Percentiles rank a stretch among this genome's conserved stretches.
These are phyloP conservation scores for Lasiosphaeris hirsuta DNA, from an alignment of 495 filamentous ascomycete species.

Conservation along the genomic window DNA sequence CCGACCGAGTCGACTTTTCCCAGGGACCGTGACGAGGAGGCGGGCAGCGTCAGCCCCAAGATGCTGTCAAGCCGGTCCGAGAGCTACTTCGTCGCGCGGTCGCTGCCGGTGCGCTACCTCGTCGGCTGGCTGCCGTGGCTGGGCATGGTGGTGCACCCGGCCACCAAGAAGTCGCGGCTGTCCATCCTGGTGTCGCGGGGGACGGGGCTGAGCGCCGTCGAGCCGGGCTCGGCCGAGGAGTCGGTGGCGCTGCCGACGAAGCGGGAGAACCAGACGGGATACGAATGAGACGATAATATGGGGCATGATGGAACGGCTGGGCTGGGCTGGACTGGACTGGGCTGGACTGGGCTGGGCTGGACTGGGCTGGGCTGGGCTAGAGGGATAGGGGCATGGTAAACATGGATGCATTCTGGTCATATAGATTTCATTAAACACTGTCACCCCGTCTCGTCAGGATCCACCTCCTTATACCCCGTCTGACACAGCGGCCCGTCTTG, in stretches of 20 bases:
- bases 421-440: too few species aligned
- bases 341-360: too few species aligned
- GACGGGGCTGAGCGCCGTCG: slow-evolving; percentile 23
- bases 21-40: neutral
- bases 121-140: slow-evolving; percentile 26
- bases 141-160: slow-evolving; percentile 25
- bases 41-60: too few species aligned
- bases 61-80: slow-evolving; percentile 3
- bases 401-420: too few species aligned
- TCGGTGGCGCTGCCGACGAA: too few species aligned
- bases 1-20: slow-evolving; percentile 1
- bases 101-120: slow-evolving; percentile 17
- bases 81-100: slow-evolving; percentile 15
- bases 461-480: slow-evolving; percentile 5
- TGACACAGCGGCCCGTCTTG: slow-evolving; percentile 39
- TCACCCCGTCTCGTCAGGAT: neutral
- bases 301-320: too few species aligned
- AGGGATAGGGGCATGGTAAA: too few species aligned
- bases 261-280: too few species aligned
- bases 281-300: too few species aligned
- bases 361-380: too few species aligned
- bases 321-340: too few species aligned
- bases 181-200: slow-evolving; percentile 5
- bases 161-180: slow-evolving; percentile 7
- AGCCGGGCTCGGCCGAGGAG: neutral